phyloP scores from a whole-genome alignment of 208 protist species.

The Jaenimonas drosophilae region DNA sequence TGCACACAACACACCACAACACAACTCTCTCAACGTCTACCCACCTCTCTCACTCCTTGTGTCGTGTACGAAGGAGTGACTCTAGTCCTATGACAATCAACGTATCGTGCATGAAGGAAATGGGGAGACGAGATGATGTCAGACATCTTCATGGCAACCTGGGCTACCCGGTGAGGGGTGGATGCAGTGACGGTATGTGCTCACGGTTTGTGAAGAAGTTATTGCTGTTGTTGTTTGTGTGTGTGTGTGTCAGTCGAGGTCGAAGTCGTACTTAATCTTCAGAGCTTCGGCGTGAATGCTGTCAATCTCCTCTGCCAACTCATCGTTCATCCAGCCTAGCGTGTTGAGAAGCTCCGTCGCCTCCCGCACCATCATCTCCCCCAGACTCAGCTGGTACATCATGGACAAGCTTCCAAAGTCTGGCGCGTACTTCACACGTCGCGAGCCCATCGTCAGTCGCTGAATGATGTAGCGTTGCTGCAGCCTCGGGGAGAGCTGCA shows the following conservation, averaged over 20 bases:
- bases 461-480: constrained; percentile 66
- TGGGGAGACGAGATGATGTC: no score
- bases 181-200: no score
- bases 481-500: constrained; percentile 25
- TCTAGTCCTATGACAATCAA: no score
- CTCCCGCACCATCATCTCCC: constrained; percentile 69
- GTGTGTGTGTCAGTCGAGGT: constrained; percentile 48
- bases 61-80: no score
- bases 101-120: no score
- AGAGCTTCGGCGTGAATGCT: constrained; percentile 25
- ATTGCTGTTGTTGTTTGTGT: neutral
- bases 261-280: constrained; percentile 70
- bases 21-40: no score
- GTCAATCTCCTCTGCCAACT: constrained; percentile 38
- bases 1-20: no score
- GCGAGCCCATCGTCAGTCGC: constrained; percentile 65
- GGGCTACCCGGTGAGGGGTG: no score
- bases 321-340: constrained; percentile 68
- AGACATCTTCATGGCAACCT: no score
- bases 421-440: constrained; percentile 53
- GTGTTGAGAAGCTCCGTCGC: constrained; percentile 48
- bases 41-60: no score
- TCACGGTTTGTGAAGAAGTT: neutral
- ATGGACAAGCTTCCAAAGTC: constrained; percentile 77
- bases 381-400: constrained; percentile 82